Evolutionary conservation across 2,329 filamentous ascomycete genomes (phyloP), one percentile per base, ranked within the genome.

Genomic region (Fusarium sp.): DNA sequence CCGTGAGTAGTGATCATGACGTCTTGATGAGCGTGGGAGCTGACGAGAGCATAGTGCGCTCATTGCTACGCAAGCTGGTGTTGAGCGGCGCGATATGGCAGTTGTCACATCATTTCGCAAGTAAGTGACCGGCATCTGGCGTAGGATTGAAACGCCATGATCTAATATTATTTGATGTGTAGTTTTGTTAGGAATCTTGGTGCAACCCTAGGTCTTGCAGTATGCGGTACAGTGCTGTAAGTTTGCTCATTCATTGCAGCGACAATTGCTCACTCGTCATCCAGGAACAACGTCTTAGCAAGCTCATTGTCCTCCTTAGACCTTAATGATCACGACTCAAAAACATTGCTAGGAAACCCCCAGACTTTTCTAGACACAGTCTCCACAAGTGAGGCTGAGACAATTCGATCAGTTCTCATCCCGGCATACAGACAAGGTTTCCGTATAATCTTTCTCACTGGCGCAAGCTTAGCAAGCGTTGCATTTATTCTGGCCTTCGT

Each of bases 1-100:
- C 83, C 83, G 80, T 81, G 43, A 73, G 79, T 73, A 2, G 2
- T 0, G 17, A 7, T 17, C 4, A 1, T 20, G 33, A 35, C 27
- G 7, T 3, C 10, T 14, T 10, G 8, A 10, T 10, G 6, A 9
- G 9, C 22, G 8, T 10, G 3, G 4, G 22, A 6, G n/a, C 43
- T 41, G n/a, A 50, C n/a, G 45, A 4, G 22, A 15, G 6, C 25
- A 53, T 19, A 80, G 79, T 17, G 76, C 80, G n/a, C 66, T 82
- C 37, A 80, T 90, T 81, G 76, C 87, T 76, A 78, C 88, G 78
- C 81, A 89, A 79, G 76, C 85, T 78, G 71, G 87, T 76, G 77
- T 89, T 71, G 83, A 87, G 81, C 72, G 80, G 41, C 72, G 76
- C 4, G 79, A 82, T 33, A 82, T 82, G 80, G 80, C 80, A 4